Percentiles rank a stretch among this genome's conserved stretches.
phyloP scores from a whole-genome alignment of 345 rosid species.

The Sonneratia caseolaris region DNA sequence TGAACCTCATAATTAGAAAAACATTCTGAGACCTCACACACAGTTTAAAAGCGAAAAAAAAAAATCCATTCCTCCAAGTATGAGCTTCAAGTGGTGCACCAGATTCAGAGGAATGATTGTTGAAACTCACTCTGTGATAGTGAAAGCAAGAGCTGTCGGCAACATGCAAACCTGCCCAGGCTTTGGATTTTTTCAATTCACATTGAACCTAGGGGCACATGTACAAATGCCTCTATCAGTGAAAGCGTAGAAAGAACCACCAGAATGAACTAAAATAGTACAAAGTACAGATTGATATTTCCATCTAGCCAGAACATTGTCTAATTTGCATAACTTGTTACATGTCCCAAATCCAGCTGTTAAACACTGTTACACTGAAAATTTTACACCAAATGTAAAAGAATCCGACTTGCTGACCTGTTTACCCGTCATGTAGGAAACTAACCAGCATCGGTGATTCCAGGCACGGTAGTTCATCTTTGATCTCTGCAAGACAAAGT shows the following conservation, averaged over 20 bases:
- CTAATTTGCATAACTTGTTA: background rate
- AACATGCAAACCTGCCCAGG: slow-evolving; percentile 71
- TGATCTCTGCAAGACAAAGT: slow-evolving; percentile 49
- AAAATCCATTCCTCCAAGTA: background rate
- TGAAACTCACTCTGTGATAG: slow-evolving; percentile 60
- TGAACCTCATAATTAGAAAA: background rate
- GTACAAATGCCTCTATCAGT: slow-evolving; percentile 2
- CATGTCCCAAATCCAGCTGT: background rate
- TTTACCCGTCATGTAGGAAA: slow-evolving; percentile 59
- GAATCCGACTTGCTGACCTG: slow-evolving; percentile 33
- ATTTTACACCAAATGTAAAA: background rate
- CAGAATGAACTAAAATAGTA: background rate
- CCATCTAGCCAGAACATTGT: background rate
- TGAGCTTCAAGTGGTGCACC: background rate
- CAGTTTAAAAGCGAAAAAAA: background rate
- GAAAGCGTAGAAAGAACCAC: background rate
- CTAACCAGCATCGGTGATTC: slow-evolving; percentile 98
- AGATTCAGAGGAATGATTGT: background rate
- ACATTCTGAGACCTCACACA: background rate
- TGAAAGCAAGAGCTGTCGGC: slow-evolving; percentile 93
- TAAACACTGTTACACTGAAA: background rate
- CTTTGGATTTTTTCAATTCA: slow-evolving; percentile 58
- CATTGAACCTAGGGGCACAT: slow-evolving; percentile 44
- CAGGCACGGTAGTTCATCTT: slow-evolving; percentile 98
- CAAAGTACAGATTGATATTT: background rate